Evolutionary conservation across 768 basidiomycete genomes (phyloP), one percentile per base, ranked within the genome.

Genomic region (Leccinum longicurvipes): DNA sequence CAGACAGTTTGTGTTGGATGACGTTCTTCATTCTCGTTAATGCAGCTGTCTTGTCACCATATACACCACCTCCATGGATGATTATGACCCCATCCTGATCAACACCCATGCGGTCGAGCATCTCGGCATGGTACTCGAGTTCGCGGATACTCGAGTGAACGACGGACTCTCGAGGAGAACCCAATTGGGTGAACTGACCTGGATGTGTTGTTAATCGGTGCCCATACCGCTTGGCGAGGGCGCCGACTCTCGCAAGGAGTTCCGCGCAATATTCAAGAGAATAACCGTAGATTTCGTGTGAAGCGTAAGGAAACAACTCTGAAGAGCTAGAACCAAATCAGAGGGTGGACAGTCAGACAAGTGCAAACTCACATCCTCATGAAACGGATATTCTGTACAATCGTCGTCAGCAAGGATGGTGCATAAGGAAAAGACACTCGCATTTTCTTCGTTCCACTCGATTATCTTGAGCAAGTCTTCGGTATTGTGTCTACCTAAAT

Each of bases 271-370:
- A 94, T 8, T 82, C 80, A 24, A 98, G 78, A 15, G 84, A 80
- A 69, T 98, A 97, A 0, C 93, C 93, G 63, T 93, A 82, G 19
- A 77, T 78, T 17, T 73, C 77, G 61, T 98, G 95, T 1, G 89
- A 89, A 0, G 93, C 93, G 63, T 88, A 97, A 1, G 94, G 93
- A 71, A 97, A 96, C 82, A 97, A 86, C 60, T 93, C 91, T 8
- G 91, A 93, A 0, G 92, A 94, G 5, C 71, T 71, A 44, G 3
- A 24, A n/a, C 23, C 32, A 25, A 44, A 29, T 58, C 48, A 60
- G 47, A 24, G 11, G 21, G 34, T 11, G 3, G 19, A 44, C 15
- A 25, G 5, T 1, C 1, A 9, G 31, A 47, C 2, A 5, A 12
- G 2, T 4, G n/a, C 28, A 41, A 50, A 46, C 70, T 21, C 44